Evolutionary conservation across 306 rosid genomes (phyloP).

Genomic region (Spatholobus suberectus): DNA sequence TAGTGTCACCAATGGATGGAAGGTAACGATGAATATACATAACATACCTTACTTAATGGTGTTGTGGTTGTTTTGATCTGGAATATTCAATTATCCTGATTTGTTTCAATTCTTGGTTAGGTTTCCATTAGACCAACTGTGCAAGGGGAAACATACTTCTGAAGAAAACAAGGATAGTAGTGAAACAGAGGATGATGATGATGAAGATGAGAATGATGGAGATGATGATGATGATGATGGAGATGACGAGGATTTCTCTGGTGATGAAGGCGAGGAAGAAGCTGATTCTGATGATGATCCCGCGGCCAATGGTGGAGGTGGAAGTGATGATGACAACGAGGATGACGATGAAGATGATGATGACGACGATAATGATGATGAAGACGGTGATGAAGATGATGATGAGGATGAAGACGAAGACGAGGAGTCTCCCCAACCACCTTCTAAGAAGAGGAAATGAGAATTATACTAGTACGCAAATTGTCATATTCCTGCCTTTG

Average conservation of each 20-base stretch:
- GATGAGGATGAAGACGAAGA: slow-evolving; percentile 63
- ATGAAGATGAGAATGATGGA: slow-evolving; percentile 67
- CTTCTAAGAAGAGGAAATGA: slow-evolving; percentile 86
- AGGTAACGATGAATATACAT: slow-evolving; percentile 49
- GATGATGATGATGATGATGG: slow-evolving; percentile 79
- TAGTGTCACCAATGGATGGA: slow-evolving; percentile 50
- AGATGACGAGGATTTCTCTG: slow-evolving; percentile 70
- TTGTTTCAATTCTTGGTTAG: slow-evolving; percentile 47
- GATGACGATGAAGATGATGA: slow-evolving; percentile 24
- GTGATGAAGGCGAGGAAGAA: slow-evolving; percentile 68
- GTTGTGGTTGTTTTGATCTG: background rate
- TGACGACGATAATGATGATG: slow-evolving; percentile 27
- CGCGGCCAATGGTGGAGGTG: slow-evolving; percentile 66
- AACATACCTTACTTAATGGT: background rate
- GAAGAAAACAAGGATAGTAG: slow-evolving; percentile 76
- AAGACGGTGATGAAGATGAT: slow-evolving; percentile 38
- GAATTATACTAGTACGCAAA: slow-evolving; percentile 20
- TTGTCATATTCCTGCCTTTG: slow-evolving; percentile 4
- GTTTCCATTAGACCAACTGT: slow-evolving; percentile 69
- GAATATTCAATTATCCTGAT: slow-evolving; percentile 3
- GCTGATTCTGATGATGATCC: slow-evolving; percentile 71
- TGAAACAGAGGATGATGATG: slow-evolving; percentile 81
- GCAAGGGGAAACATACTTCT: slow-evolving; percentile 35
- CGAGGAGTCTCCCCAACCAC: slow-evolving; percentile 71
- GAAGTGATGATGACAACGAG: slow-evolving; percentile 49